These are phyloP conservation scores for Phylloporus gajari DNA, from an alignment of 1,284 basidiomycete species.

Conservation along the genomic window DNA sequence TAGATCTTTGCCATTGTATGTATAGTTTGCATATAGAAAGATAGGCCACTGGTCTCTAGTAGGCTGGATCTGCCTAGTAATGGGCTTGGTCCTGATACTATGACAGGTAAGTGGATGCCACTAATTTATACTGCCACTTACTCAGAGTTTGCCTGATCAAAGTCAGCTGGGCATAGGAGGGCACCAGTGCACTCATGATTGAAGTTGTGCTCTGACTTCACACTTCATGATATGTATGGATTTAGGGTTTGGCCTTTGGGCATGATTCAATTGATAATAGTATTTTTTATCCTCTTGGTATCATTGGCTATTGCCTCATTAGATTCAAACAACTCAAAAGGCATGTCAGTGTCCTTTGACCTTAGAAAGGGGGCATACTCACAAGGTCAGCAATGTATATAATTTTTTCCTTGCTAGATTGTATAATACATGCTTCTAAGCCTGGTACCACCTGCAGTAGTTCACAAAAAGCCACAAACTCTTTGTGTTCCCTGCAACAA, in stretches of 20 bases:
- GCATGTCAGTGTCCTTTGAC: background rate
- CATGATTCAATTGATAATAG: constrained; percentile 6
- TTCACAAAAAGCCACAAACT: constrained; percentile 17
- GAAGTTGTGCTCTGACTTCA: background rate
- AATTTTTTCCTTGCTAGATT: constrained; percentile 15
- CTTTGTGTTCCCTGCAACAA: constrained; percentile 11
- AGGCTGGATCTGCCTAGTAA: too few species aligned
- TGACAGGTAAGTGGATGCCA: too few species aligned
- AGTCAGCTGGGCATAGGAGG: background rate
- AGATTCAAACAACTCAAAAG: constrained; percentile 22
- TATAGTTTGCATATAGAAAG: too few species aligned
- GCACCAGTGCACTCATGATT: background rate
- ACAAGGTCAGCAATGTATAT: constrained; percentile 17
- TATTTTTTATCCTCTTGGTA: too few species aligned
- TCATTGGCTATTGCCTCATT: constrained; percentile 4
- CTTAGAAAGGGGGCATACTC: background rate
- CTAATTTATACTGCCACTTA: too few species aligned
- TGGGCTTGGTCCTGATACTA: too few species aligned
- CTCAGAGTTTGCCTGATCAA: background rate
- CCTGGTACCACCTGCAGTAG: constrained; percentile 18
- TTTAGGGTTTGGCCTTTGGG: background rate
- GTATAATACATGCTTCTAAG: constrained; percentile 14
- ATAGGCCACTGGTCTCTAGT: too few species aligned
- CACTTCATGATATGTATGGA: background rate
- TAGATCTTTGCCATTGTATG: too few species aligned